Percentiles rank a stretch among this genome's conserved stretches.
These are phyloP conservation scores for Neospora caninum DNA, from an alignment of 169 alveolate species.

Conservation along the genomic window DNA sequence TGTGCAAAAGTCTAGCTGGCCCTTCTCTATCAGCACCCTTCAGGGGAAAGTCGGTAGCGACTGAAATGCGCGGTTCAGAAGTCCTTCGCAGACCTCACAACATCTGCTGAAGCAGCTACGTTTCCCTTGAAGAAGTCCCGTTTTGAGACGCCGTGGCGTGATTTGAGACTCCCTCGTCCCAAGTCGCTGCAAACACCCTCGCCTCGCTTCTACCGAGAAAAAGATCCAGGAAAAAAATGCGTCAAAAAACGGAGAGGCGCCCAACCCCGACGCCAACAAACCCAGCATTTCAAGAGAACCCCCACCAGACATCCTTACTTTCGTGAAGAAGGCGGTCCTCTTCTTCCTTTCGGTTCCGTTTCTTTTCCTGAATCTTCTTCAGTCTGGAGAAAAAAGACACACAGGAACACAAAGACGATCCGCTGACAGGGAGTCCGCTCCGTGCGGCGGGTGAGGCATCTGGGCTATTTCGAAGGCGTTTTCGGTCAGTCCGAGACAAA, in stretches of 20 bases:
- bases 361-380: constrained; percentile 36
- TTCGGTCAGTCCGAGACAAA: neutral
- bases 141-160: no score
- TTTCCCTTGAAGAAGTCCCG: no score
- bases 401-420: neutral
- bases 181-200: no score
- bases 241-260: neutral
- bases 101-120: no score
- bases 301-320: neutral
- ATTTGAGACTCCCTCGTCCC: no score
- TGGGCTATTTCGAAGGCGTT: neutral
- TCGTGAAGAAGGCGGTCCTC: neutral
- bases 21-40: no score
- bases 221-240: neutral
- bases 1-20: no score
- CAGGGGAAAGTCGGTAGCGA: no score
- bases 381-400: neutral
- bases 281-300: neutral
- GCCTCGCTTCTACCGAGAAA: neutral
- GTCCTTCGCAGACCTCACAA: no score
- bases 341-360: constrained; percentile 36
- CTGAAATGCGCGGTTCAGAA: no score
- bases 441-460: neutral
- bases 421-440: neutral
- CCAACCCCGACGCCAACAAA: neutral